A percentile compares a stretch with the other conserved stretches of the same genome.
These are phyloP conservation scores for Boletus insuetus DNA, from an alignment of 768 basidiomycete species.

Conservation along the genomic window DNA sequence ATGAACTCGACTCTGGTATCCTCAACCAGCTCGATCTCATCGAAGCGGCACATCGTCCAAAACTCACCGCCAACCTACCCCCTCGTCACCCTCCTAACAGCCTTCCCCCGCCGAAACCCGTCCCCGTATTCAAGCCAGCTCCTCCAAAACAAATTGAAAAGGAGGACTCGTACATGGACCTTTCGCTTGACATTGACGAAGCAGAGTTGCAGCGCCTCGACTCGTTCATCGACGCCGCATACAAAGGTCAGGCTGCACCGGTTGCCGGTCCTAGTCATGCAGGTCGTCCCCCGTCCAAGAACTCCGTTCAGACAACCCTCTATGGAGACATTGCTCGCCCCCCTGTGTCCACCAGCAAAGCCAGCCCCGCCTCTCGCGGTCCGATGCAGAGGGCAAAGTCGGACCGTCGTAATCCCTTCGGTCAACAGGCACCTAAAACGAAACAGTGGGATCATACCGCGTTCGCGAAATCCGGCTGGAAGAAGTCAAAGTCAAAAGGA, in stretches of 20 bases:
- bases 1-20: conserved; percentile 59
- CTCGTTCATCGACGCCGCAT: conserved; percentile 47
- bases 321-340: conserved; percentile 55
- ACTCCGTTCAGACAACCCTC: conserved; percentile 61
- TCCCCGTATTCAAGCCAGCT: conserved; percentile 9
- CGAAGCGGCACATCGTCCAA: conserved; percentile 53
- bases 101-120: conserved; percentile 2
- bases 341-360: conserved; percentile 31
- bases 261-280: conserved; percentile 38
- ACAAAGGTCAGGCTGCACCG: conserved; percentile 38
- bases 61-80: conserved; percentile 8
- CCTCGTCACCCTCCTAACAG: not conserved
- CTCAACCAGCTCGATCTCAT: conserved; percentile 66
- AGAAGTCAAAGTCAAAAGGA: conserved; percentile 52
- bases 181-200: conserved; percentile 57
- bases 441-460: conserved; percentile 92
- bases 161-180: conserved; percentile 49
- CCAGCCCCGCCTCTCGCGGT: conserved; percentile 26
- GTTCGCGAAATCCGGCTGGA: conserved; percentile 79
- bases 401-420: conserved; percentile 40
- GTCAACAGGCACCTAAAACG: conserved; percentile 57
- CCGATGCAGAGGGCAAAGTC: conserved; percentile 45
- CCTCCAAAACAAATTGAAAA: conserved; percentile 24
- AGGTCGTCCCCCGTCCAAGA: conserved; percentile 29
- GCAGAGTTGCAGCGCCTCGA: conserved; percentile 54